Conservation (phyloP, 225 moss, liverwort and hornwort species). For the Pleurozium schreberi region DNA sequence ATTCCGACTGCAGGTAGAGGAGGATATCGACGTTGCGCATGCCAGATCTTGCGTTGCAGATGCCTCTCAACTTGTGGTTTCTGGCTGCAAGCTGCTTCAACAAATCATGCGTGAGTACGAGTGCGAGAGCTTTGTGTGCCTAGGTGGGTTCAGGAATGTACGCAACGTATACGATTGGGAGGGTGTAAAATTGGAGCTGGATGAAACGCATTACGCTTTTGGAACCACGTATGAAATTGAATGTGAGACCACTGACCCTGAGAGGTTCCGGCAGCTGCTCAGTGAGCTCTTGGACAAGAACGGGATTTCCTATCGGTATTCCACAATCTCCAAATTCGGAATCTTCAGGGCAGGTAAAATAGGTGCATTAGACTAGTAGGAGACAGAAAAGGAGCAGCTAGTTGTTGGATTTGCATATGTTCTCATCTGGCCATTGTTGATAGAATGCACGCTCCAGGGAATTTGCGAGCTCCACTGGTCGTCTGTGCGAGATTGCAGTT, state of each 20-base stretch:
- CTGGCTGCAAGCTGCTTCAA: constrained; percentile 46
- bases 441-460: not conserved
- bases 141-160: constrained; percentile 90
- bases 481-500: not conserved
- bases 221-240: constrained; percentile 85
- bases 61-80: constrained; percentile 35
- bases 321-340: constrained; percentile 76
- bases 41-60: constrained; percentile 62
- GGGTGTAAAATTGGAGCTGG: constrained; percentile 70
- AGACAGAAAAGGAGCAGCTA: not conserved
- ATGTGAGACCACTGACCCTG: constrained; percentile 79
- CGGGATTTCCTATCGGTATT: constrained; percentile 55
- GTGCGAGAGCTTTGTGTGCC: constrained; percentile 60
- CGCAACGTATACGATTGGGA: constrained; percentile 78
- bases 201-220: constrained; percentile 84
- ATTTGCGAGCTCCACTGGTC: not conserved
- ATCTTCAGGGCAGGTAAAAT: constrained; percentile 75
- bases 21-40: constrained; percentile 67
- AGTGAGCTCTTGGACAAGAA: constrained; percentile 48
- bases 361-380: constrained; percentile 11
- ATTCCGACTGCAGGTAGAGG: constrained; percentile 51
- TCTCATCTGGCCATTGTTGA: not conserved
- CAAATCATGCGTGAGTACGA: constrained; percentile 48
- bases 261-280: constrained; percentile 64
- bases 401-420: not conserved